Conservation (phyloP, 2,329 filamentous ascomycete genomes). For the Trichophyton mentagrophytes region DNA sequence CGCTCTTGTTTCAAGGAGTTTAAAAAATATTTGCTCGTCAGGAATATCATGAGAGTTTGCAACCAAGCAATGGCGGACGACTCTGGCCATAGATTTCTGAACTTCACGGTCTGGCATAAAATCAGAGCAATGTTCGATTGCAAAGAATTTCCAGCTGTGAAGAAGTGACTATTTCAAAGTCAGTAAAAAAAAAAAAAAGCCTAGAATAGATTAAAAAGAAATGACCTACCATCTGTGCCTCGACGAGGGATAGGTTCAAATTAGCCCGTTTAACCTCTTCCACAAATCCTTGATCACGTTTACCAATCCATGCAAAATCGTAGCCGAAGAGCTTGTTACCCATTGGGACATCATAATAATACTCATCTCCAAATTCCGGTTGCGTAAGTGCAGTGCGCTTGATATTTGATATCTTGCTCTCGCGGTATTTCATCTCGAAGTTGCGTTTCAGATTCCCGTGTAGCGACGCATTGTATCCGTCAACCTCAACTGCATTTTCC, state of each 20-base stretch:
- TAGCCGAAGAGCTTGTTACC: conserved; percentile 64
- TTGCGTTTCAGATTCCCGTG: conserved; percentile 79
- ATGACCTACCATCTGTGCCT: conserved; percentile 66
- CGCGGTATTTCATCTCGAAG: conserved; percentile 63
- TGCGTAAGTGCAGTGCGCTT: conserved; percentile 59
- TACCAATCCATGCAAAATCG: conserved; percentile 64
- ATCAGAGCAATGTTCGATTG: conserved; percentile 66
- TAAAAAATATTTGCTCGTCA: conserved; percentile 68
- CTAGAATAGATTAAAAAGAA: not conserved
- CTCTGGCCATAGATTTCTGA: conserved; percentile 57
- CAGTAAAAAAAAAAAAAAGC: not conserved
- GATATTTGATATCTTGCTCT: conserved; percentile 62
- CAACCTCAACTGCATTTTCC: conserved; percentile 63
- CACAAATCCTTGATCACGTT: conserved; percentile 57
- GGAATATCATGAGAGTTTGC: conserved; percentile 62
- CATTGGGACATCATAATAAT: conserved; percentile 70
- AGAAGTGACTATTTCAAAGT: conserved; percentile 51
- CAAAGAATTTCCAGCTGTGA: conserved; percentile 76
- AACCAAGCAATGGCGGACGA: conserved; percentile 63
- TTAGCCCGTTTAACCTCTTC: conserved; percentile 80
- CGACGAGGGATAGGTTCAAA: conserved; percentile 77
- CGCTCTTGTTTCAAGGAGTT: conserved; percentile 61
- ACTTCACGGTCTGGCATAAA: conserved; percentile 43
- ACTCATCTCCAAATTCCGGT: conserved; percentile 57
- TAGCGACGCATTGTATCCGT: conserved; percentile 73